phyloP scores from a whole-genome alignment of 1,284 basidiomycete species.

The Boletus albobrunnescens region DNA sequence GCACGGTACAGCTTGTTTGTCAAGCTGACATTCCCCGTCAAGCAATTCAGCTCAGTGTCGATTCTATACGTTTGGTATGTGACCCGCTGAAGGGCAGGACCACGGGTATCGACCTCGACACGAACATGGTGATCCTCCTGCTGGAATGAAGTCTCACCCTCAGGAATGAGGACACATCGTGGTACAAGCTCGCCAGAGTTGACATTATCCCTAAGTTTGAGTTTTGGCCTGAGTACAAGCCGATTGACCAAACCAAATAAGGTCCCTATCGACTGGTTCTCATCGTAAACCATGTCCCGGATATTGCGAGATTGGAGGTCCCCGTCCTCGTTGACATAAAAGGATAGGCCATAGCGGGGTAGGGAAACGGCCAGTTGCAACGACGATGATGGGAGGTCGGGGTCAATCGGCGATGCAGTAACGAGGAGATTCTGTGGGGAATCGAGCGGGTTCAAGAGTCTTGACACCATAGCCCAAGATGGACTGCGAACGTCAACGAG shows the following conservation, averaged over 20 bases:
- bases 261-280: constrained; percentile 25
- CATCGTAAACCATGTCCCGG: constrained; percentile 24
- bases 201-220: neutral
- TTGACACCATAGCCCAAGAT: constrained; percentile 31
- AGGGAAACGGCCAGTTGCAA: constrained; percentile 34
- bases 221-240: constrained; percentile 38
- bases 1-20: constrained; percentile 37
- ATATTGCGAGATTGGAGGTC: constrained; percentile 32
- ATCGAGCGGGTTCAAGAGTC: constrained; percentile 33
- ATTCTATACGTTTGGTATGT: constrained; percentile 38
- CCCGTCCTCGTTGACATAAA: constrained; percentile 28
- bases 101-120: constrained; percentile 20
- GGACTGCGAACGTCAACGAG: constrained; percentile 33
- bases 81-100: constrained; percentile 4
- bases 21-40: constrained; percentile 34
- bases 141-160: constrained; percentile 32
- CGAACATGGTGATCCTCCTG: constrained; percentile 24
- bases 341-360: constrained; percentile 40
- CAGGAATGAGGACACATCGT: constrained; percentile 40
- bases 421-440: constrained; percentile 20
- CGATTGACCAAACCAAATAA: constrained; percentile 34
- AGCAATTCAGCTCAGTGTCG: constrained; percentile 37
- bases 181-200: constrained; percentile 5
- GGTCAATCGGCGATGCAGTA: neutral
- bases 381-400: neutral